These are phyloP conservation scores for Lichtheimia ornata DNA, from an alignment of 371 early-diverging fungal species.

Conservation along the genomic window DNA sequence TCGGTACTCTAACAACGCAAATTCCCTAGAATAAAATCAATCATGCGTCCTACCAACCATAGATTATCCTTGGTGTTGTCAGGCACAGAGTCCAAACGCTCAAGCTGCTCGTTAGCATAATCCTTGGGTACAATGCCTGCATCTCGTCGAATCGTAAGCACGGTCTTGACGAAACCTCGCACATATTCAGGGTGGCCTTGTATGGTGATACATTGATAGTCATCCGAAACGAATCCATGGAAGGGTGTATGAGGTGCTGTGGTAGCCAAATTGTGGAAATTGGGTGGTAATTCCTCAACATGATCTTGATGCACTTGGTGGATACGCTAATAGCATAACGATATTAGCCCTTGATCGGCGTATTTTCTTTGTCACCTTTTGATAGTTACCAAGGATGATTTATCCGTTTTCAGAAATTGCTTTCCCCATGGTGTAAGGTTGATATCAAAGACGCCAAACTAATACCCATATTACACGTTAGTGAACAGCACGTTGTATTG, in stretches of 20 bases:
- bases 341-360: background rate
- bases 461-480: slow-evolving; percentile 1
- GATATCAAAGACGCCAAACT: slow-evolving; percentile 48
- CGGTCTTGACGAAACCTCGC: slow-evolving; percentile 48
- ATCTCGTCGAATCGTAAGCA: slow-evolving; percentile 26
- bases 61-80: slow-evolving; percentile 14
- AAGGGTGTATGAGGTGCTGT: slow-evolving; percentile 44
- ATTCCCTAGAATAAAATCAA: slow-evolving; percentile 24
- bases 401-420: slow-evolving; percentile 34
- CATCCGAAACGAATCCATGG: slow-evolving; percentile 54
- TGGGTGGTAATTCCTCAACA: slow-evolving; percentile 54
- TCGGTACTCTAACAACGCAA: slow-evolving; percentile 14
- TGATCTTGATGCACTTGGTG: slow-evolving; percentile 76
- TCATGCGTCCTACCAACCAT: slow-evolving; percentile 16
- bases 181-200: slow-evolving; percentile 84
- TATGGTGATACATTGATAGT: slow-evolving; percentile 62
- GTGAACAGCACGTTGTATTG: too few relatives aligned
- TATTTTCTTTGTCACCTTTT: background rate
- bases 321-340: slow-evolving; percentile 31
- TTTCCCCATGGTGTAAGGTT: slow-evolving; percentile 42
- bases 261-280: slow-evolving; percentile 50
- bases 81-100: slow-evolving; percentile 8
- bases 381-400: slow-evolving; percentile 21
- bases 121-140: slow-evolving; percentile 22
- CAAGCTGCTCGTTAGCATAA: slow-evolving; percentile 20